These are phyloP conservation scores for Emericellopsis atlantica DNA, from an alignment of 2,329 filamentous ascomycete genomes.

Conservation along the genomic window DNA sequence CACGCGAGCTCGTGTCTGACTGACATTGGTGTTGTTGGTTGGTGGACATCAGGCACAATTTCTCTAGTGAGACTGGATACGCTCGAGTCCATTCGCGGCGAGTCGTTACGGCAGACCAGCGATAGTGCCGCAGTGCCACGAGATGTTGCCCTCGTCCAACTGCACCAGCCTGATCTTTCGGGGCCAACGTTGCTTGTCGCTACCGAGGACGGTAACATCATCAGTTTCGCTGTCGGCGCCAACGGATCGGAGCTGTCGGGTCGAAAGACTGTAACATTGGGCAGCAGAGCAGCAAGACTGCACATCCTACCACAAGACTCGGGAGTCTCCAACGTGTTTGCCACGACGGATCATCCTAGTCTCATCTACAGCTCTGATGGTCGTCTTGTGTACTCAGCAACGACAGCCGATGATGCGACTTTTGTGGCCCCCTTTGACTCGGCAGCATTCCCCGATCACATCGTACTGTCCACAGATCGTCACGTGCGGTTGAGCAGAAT, in stretches of 20 bases:
- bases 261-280: slow-evolving; percentile 72
- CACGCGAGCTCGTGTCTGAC: slow-evolving; percentile 54
- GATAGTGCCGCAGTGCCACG: slow-evolving; percentile 71
- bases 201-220: slow-evolving; percentile 83
- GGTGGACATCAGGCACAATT: slow-evolving; percentile 75
- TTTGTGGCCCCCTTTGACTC: slow-evolving; percentile 75
- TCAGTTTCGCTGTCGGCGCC: slow-evolving; percentile 64
- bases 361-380: slow-evolving; percentile 85
- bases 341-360: slow-evolving; percentile 87
- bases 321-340: slow-evolving; percentile 70
- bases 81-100: slow-evolving; percentile 52
- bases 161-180: slow-evolving; percentile 47
- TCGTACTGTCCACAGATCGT: slow-evolving; percentile 66
- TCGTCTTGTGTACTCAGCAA: slow-evolving; percentile 81
- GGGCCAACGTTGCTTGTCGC: slow-evolving; percentile 74
- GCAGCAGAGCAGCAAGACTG: slow-evolving; percentile 73
- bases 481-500: slow-evolving; percentile 71
- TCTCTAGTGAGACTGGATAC: slow-evolving; percentile 59
- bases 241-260: slow-evolving; percentile 51
- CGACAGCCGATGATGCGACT: slow-evolving; percentile 77
- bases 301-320: slow-evolving; percentile 60
- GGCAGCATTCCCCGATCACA: slow-evolving; percentile 65
- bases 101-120: slow-evolving; percentile 43
- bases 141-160: slow-evolving; percentile 65
- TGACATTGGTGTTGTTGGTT: slow-evolving; percentile 66